Evolutionary conservation across 2,329 filamentous ascomycete genomes (phyloP).

Genomic region (Monosporascus sp.): DNA sequence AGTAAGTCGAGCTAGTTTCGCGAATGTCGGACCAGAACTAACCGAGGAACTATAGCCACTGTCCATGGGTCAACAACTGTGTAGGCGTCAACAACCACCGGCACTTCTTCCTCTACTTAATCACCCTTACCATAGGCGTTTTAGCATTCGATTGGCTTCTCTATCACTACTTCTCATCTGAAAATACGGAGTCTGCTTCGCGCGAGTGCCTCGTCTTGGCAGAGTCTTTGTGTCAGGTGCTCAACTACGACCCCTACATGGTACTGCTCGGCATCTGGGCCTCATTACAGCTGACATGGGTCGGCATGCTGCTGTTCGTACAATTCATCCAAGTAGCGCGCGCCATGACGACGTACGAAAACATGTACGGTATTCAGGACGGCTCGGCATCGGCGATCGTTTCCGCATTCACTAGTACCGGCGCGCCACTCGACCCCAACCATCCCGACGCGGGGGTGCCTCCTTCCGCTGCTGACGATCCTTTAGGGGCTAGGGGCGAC

Average conservation of each 20-base stretch:
- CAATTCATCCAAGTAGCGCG: constrained; percentile 89
- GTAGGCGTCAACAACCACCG: constrained; percentile 93
- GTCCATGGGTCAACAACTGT: constrained; percentile 97
- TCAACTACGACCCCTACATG: constrained; percentile 80
- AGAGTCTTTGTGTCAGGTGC: constrained; percentile 65
- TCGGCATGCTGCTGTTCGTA: constrained; percentile 92
- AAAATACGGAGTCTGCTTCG: constrained; percentile 46
- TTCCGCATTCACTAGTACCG: constrained; percentile 73
- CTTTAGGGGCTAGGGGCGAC: constrained; percentile 31
- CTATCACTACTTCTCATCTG: constrained; percentile 61
- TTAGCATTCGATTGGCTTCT: constrained; percentile 65
- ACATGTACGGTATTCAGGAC: constrained; percentile 77
- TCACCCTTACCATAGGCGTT: constrained; percentile 72
- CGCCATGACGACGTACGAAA: constrained; percentile 94
- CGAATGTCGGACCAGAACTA: not conserved
- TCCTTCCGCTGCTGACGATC: constrained; percentile 36
- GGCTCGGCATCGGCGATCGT: constrained; percentile 50
- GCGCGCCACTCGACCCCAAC: constrained; percentile 62
- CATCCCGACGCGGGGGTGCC: constrained; percentile 54
- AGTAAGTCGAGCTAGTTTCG: constrained; percentile 55
- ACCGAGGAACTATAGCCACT: constrained; percentile 59
- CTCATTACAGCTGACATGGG: constrained; percentile 83
- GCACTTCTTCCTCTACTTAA: constrained; percentile 88
- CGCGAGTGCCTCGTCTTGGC: constrained; percentile 69
- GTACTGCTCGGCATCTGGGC: constrained; percentile 76